Evolutionary conservation across 805 yeast genomes (phyloP), one percentile per base, ranked within the genome.

Genomic region (Candida khao-thaluensis): DNA sequence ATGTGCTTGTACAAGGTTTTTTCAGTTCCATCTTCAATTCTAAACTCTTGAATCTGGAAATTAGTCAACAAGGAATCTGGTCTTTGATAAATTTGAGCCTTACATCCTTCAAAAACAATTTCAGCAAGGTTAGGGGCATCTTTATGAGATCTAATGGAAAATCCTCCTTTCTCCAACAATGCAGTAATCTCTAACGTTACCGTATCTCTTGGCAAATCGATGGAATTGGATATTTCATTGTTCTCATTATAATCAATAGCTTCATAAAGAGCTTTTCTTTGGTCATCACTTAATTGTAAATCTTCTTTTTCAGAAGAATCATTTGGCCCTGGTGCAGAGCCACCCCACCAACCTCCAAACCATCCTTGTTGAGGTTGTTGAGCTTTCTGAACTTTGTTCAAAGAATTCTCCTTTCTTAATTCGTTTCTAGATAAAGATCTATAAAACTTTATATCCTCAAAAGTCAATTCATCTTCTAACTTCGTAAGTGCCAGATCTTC

Each of bases 201-300:
- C 24, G 86, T 66, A 42, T 88, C 95, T 38, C 79, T 75, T 0
- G 96, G 95, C 2, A 85, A 53, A 42, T 84, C 82, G 5, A 80
- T 62, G 1, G 82, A 65, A 20, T 78, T 79, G 1, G 71, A 52
- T 1, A 75, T 40, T 1, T 66, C 67, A 35, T 74, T 69, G 28
- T 25, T 25, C 45, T 90, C 96, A 50, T 90, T 86, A 50, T 82
- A 90, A 46, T 90, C 99, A 47, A 93, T 90, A 0, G 97, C 95
- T 44, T 87, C 95, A 54, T 88, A 90, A 15, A 93, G 69, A 43
- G 95, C 99, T 54, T 87, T 74, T 46, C 86, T 74, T 54, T 93
- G 96, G 49, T 89, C 95, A 10, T 87, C 95, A 0, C 93, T 78
- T 57, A 93, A 50, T 21, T 51, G 51, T 24, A 69, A 46, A 8